Conservation (phyloP, 805 yeast species). For the Candida arabinofermentans region DNA sequence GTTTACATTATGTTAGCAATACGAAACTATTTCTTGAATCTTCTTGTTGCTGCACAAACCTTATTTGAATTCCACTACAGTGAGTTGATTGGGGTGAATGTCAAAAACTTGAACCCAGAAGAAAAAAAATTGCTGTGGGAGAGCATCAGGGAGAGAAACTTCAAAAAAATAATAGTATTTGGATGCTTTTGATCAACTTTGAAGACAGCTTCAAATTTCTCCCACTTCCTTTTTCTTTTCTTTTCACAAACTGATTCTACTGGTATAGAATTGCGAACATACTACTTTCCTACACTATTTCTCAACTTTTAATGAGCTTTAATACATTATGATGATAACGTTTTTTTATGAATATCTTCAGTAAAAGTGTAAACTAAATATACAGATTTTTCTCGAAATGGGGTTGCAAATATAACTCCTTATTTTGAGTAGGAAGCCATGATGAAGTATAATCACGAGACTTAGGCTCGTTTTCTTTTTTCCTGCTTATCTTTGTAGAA, state of each 20-base stretch:
- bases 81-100: constrained; percentile 17
- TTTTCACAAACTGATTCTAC: too few relatives aligned
- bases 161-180: constrained; percentile 38
- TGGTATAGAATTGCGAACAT: too few relatives aligned
- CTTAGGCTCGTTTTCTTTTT: constrained; percentile 49
- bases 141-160: constrained; percentile 46
- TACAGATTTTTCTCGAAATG: too few relatives aligned
- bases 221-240: not conserved
- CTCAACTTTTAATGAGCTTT: too few relatives aligned
- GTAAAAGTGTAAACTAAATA: too few relatives aligned
- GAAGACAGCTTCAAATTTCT: not conserved
- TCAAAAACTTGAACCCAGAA: constrained; percentile 33
- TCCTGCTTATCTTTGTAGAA: constrained; percentile 61
- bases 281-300: too few relatives aligned
- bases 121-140: constrained; percentile 47
- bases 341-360: too few relatives aligned
- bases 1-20: constrained; percentile 41
- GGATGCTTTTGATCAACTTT: constrained; percentile 4
- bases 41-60: constrained; percentile 53
- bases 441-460: too few relatives aligned
- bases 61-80: constrained; percentile 45
- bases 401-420: too few relatives aligned
- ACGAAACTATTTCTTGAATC: constrained; percentile 46
- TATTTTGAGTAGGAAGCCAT: too few relatives aligned
- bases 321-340: too few relatives aligned